Base-by-base conservation (phyloP, 1,284 basidiomycete genomes). In the Papiliotrema nemorosa region DNA sequence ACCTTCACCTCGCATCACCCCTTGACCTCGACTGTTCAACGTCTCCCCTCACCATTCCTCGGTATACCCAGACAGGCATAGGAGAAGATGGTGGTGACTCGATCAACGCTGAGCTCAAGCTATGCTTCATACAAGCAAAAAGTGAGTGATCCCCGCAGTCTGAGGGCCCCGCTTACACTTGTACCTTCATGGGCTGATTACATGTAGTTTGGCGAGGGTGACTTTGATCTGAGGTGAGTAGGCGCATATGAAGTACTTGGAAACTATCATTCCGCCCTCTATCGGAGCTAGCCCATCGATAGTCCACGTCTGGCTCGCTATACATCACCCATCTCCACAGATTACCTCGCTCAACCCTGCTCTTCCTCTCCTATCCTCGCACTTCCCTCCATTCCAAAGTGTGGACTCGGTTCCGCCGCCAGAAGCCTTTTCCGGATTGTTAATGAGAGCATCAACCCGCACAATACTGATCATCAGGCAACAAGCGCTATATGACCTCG, bases 401-500 rank as follows among this genome's bases (percentile, higher is more conserved):
- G n/a, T n/a, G n/a, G n/a, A n/a, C n/a, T n/a, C n/a, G n/a, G n/a
- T n/a, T n/a, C n/a, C n/a, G n/a, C n/a, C n/a, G n/a, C n/a, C n/a
- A n/a, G n/a, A n/a, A 39, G 21, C 16, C 38, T 39, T 10, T 39
- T 39, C n/a, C n/a, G n/a, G n/a, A n/a, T n/a, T n/a, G n/a, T n/a
- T n/a, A n/a, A n/a, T n/a, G n/a, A n/a, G n/a, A n/a, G n/a, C n/a
- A n/a, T n/a, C n/a, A n/a, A n/a, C n/a, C n/a, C n/a, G n/a, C n/a
- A n/a, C n/a, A n/a, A n/a, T n/a, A 10, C n/a, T n/a, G n/a, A n/a
- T n/a, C 37, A 9, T 38, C 40, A 47, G 45, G 35, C 46, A 47
- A 27, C 96, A 96, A 91, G 90, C 90, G 37, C 78, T 97, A 57
- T 91, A 90, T 56, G 92, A 97, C 74, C 76, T 96, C 58, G 86